phyloP scores from a whole-genome alignment of 2,329 filamentous ascomycete genomes.

The Diaporthe helianthi region DNA sequence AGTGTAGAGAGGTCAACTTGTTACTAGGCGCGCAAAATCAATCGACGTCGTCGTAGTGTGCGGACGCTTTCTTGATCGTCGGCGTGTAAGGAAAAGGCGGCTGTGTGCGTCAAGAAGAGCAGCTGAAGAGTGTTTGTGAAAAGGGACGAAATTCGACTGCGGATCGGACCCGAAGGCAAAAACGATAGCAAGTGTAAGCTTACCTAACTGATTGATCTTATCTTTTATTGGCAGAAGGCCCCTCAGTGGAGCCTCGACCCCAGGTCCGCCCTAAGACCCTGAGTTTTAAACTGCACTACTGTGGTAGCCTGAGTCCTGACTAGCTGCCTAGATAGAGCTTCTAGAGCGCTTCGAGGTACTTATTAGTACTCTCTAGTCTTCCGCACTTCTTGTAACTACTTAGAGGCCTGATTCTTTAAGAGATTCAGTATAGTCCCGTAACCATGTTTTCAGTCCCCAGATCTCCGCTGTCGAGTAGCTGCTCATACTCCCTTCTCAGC shows the following conservation, averaged over 20 bases:
- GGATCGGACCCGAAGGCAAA: background rate
- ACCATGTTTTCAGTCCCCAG: no score
- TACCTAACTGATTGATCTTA: conserved; percentile 25
- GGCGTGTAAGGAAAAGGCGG: background rate
- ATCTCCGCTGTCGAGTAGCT: background rate
- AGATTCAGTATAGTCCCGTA: no score
- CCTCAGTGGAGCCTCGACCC: background rate
- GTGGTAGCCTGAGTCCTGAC: no score
- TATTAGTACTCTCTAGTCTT: background rate
- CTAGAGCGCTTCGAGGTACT: background rate
- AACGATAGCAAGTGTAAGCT: conserved; percentile 28
- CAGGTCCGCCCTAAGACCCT: background rate
- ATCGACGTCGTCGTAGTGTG: conserved; percentile 13
- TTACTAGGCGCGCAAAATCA: background rate
- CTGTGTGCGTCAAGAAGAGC: background rate
- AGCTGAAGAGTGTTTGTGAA: background rate
- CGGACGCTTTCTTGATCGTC: background rate
- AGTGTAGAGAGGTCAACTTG: background rate
- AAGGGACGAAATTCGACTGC: background rate
- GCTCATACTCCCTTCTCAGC: no score
- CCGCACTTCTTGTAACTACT: background rate
- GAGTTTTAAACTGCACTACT: background rate
- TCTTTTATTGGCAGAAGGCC: conserved; percentile 1
- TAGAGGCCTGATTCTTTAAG: no score
- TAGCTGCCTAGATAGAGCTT: no score